These are phyloP conservation scores for Phylloporus gajari DNA, from an alignment of 1,284 basidiomycete species.

Conservation along the genomic window DNA sequence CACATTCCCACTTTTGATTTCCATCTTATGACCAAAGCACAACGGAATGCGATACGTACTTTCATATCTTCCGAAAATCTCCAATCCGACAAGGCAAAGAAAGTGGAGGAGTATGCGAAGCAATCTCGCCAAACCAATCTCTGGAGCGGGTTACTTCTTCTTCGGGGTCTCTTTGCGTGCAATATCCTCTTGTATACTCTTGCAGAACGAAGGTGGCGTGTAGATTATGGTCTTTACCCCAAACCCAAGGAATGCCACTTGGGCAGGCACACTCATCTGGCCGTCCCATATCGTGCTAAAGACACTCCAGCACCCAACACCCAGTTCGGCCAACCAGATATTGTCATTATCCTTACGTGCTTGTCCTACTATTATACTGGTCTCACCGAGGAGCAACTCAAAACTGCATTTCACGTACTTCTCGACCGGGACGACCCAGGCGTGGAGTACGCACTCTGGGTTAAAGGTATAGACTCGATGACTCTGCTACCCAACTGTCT, in stretches of 20 bases:
- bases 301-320: constrained; percentile 58
- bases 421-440: constrained; percentile 53
- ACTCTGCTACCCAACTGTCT: too few species aligned
- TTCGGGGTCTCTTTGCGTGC: constrained; percentile 53
- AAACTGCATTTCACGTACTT: constrained; percentile 48
- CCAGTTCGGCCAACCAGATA: constrained; percentile 64
- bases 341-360: constrained; percentile 57
- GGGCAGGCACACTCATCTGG: constrained; percentile 51
- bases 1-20: constrained; percentile 29
- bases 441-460: constrained; percentile 56
- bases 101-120: constrained; percentile 24
- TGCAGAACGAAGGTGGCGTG: constrained; percentile 58
- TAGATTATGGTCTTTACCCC: constrained; percentile 57
- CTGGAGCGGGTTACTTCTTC: constrained; percentile 51
- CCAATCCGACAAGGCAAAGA: constrained; percentile 27
- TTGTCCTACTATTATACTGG: constrained; percentile 62
- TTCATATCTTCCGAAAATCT: constrained; percentile 33
- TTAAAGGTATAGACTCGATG: constrained; percentile 35
- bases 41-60: constrained; percentile 25
- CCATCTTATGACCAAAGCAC: neutral
- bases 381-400: constrained; percentile 50
- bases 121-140: constrained; percentile 10
- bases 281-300: constrained; percentile 63
- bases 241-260: constrained; percentile 27
- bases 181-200: constrained; percentile 56